phyloP scores from a whole-genome alignment of 805 yeast species.

The Torulaspora maleeae region DNA sequence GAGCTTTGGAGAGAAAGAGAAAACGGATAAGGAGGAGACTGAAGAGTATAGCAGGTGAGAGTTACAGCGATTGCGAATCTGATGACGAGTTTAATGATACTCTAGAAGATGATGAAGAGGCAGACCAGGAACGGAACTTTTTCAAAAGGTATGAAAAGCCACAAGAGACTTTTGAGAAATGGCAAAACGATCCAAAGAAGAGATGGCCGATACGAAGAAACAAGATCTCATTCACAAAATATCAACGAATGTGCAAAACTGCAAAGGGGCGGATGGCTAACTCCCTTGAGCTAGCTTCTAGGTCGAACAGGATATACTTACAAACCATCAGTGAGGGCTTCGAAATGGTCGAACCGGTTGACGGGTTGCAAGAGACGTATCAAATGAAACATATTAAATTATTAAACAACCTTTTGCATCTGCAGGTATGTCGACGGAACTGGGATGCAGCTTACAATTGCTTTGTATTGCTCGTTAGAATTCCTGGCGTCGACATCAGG shows the following conservation, averaged over 20 bases:
- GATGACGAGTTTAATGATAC: slow-evolving; percentile 17
- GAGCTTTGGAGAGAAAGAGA: slow-evolving; percentile 13
- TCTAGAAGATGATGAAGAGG: slow-evolving; percentile 7
- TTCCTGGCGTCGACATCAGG: slow-evolving; percentile 49
- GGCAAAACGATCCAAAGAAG: slow-evolving; percentile 21
- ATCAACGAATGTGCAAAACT: slow-evolving; percentile 17
- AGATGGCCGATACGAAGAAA: slow-evolving; percentile 20
- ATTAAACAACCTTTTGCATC: slow-evolving; percentile 45
- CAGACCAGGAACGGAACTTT: slow-evolving; percentile 25
- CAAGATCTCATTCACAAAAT: slow-evolving; percentile 20
- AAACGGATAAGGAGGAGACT: slow-evolving; percentile 20
- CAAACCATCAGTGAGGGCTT: slow-evolving; percentile 22
- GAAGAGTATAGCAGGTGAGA: slow-evolving; percentile 23
- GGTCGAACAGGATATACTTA: slow-evolving; percentile 12
- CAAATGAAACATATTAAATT: slow-evolving; percentile 23
- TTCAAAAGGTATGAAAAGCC: slow-evolving; percentile 31
- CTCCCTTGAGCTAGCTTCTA: slow-evolving; percentile 16
- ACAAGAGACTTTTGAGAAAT: slow-evolving; percentile 30
- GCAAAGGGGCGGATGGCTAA: slow-evolving; percentile 16
- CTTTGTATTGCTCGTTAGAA: slow-evolving; percentile 46
- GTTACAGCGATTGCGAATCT: slow-evolving; percentile 15
- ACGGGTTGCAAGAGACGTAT: slow-evolving; percentile 11
- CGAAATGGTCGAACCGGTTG: slow-evolving; percentile 15
- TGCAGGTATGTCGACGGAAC: slow-evolving; percentile 43
- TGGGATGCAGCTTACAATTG: slow-evolving; percentile 56